A percentile compares a stretch with the other conserved stretches of the same genome.
Evolutionary conservation across 495 filamentous ascomycete species (phyloP).

Genomic region (Annulohypoxylon stygium): DNA sequence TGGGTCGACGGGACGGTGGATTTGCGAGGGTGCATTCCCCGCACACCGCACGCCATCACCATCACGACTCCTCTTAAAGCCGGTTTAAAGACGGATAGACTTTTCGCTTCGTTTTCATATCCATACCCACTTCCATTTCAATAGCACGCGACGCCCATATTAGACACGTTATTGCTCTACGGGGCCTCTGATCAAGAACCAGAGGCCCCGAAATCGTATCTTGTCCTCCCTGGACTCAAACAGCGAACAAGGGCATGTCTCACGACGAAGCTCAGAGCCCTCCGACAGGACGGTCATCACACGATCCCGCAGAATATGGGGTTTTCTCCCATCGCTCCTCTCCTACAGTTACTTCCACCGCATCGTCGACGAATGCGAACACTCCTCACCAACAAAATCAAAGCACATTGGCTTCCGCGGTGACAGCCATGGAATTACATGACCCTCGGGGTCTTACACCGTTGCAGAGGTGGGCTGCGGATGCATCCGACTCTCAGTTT

Average conservation of each 20-base stretch:
- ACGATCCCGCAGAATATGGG: slow-evolving; percentile 60
- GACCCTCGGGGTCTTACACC: slow-evolving; percentile 60
- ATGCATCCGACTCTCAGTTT: slow-evolving; percentile 64
- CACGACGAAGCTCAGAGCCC: slow-evolving; percentile 57
- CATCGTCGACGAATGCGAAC: slow-evolving; percentile 45
- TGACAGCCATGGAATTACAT: slow-evolving; percentile 52
- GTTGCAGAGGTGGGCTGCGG: slow-evolving; percentile 68
- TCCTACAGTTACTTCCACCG: slow-evolving; percentile 46
- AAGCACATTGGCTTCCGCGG: slow-evolving; percentile 38
- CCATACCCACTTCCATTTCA: slow-evolving; percentile 34
- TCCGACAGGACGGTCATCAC: slow-evolving; percentile 52
- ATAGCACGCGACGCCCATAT: slow-evolving; percentile 22
- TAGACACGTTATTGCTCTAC: slow-evolving; percentile 30
- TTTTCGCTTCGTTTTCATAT: slow-evolving; percentile 16
- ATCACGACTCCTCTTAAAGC: slow-evolving; percentile 34
- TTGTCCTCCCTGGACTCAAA: slow-evolving; percentile 41
- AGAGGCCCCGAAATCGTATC: slow-evolving; percentile 43
- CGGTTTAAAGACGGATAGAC: slow-evolving; percentile 29
- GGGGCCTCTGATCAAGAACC: slow-evolving; percentile 48
- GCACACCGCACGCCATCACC: slow-evolving; percentile 56
- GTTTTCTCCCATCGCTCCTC: slow-evolving; percentile 45
- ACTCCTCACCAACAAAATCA: slow-evolving; percentile 29
- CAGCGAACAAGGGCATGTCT: slow-evolving; percentile 59
- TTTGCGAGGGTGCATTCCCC: slow-evolving; percentile 67
- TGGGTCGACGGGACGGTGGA: slow-evolving; percentile 62